Evolutionary conservation across 441 rosid genomes (phyloP).

Genomic region (Populus trichocarpa): DNA sequence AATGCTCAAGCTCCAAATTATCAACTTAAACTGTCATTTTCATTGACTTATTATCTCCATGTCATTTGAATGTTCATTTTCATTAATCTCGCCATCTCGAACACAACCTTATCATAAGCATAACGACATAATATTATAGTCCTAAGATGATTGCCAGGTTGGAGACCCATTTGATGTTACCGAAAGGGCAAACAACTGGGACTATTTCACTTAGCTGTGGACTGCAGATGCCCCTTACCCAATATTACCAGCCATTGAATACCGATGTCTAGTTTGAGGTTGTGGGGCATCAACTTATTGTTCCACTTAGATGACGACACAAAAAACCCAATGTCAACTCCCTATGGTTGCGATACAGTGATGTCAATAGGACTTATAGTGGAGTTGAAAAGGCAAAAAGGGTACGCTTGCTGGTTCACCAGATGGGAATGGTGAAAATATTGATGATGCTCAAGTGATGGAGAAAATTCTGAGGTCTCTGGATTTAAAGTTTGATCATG

Average conservation of each 20-base stretch:
- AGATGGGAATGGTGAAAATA: no score
- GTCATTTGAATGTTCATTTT: background rate
- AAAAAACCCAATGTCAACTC: background rate
- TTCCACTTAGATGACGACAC: background rate
- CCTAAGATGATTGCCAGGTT: constrained; percentile 13
- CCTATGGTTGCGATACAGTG: no score
- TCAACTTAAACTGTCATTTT: background rate
- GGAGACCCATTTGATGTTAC: constrained; percentile 11
- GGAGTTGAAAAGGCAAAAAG: no score
- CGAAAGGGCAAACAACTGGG: constrained; percentile 19
- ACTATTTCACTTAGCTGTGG: background rate
- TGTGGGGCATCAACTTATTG: constrained; percentile 15
- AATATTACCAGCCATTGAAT: no score
- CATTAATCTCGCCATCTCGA: background rate
- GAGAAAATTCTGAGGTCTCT: no score
- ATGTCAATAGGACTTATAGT: no score
- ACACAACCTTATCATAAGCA: background rate
- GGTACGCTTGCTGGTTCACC: no score
- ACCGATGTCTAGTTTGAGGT: background rate
- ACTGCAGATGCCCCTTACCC: background rate
- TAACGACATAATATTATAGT: background rate
- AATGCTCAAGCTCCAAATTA: constrained; percentile 1
- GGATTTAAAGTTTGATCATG: no score
- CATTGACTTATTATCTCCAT: background rate
- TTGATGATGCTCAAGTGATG: no score